phyloP scores from a whole-genome alignment of 139 green algal genomes.

The Prasinococcaceae sp. region DNA sequence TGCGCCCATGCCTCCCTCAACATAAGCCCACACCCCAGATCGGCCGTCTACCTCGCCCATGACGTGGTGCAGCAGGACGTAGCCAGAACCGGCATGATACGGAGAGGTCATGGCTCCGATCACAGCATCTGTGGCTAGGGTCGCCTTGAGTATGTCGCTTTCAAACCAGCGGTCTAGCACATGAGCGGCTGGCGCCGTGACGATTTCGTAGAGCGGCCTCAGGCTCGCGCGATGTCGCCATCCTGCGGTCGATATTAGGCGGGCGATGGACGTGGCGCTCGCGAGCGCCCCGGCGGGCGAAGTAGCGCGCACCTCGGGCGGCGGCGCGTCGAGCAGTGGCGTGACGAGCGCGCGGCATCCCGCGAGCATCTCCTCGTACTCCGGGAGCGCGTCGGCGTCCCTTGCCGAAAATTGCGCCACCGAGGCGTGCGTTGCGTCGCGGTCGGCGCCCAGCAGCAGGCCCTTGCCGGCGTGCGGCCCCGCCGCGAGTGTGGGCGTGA shows the following conservation, averaged over 20 bases:
- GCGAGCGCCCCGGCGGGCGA: too few species aligned
- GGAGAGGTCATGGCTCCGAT: constrained; percentile 9
- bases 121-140: constrained; percentile 8
- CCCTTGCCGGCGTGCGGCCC: neutral
- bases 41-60: constrained; percentile 6
- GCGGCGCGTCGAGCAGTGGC: neutral
- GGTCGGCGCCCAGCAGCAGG: constrained; percentile 5
- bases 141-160: constrained; percentile 8
- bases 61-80: constrained; percentile 17
- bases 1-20: constrained; percentile 8
- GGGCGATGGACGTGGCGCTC: too few species aligned
- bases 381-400: constrained; percentile 2
- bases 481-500: neutral
- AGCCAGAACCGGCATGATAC: neutral
- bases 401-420: constrained; percentile 2
- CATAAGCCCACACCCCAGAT: constrained; percentile 1
- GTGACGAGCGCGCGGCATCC: neutral
- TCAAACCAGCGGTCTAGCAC: constrained; percentile 15
- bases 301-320: too few species aligned
- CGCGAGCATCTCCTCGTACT: constrained; percentile 5
- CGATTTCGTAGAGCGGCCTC: neutral
- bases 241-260: too few species aligned
- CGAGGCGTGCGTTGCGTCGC: neutral
- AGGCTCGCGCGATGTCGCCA: neutral
- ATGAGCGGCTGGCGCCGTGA: neutral